Evolutionary conservation across 78 protist genomes (phyloP).

Genomic region (Dictyostelium purpureum): DNA sequence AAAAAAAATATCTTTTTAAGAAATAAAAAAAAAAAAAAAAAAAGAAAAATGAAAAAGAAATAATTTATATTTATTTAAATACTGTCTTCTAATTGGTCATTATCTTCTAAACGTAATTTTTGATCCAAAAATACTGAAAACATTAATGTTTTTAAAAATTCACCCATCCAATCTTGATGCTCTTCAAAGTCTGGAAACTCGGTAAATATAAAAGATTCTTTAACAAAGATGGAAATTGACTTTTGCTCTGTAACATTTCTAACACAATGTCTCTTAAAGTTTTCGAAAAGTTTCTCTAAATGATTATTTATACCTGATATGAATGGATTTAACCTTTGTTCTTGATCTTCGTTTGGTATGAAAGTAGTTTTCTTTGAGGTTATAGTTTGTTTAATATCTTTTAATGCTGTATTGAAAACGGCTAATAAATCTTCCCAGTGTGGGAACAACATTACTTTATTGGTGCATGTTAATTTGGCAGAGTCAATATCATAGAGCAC

Average conservation of each 20-base stretch:
- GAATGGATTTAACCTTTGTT: not conserved
- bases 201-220: constrained; percentile 21
- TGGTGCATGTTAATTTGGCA: not conserved
- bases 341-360: constrained; percentile 25
- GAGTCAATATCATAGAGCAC: constrained; percentile 38
- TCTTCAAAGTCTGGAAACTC: constrained; percentile 10
- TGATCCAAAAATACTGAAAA: constrained; percentile 53
- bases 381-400: not conserved
- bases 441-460: constrained; percentile 15
- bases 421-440: not conserved
- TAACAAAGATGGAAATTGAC: constrained; percentile 40
- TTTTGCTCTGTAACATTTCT: constrained; percentile 35
- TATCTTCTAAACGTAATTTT: constrained; percentile 25
- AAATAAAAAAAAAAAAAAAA: no score
- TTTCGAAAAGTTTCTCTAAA: constrained; percentile 15
- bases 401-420: not conserved
- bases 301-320: not conserved
- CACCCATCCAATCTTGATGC: constrained; percentile 21
- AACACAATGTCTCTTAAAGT: constrained; percentile 50
- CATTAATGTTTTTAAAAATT: constrained; percentile 23
- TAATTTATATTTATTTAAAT: no score
- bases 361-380: not conserved
- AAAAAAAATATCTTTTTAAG: no score
- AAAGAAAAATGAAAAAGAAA: no score
- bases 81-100: constrained; percentile 26